Evolutionary conservation across 257 asterid species (phyloP).

Genomic region (Forsythia viridissima): DNA sequence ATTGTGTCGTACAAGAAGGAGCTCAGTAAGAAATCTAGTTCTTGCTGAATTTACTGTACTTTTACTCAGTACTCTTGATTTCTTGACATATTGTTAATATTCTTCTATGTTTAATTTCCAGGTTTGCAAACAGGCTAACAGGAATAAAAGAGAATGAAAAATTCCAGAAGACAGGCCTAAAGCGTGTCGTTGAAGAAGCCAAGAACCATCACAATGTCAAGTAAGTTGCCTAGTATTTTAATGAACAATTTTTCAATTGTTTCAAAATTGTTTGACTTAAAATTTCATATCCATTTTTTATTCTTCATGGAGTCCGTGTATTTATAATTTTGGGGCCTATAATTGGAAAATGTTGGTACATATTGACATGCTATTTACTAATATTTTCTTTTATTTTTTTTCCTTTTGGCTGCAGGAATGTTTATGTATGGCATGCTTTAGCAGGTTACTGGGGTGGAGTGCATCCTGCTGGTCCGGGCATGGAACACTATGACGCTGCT

Average conservation of each 20-base stretch:
- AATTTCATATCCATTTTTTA: not conserved
- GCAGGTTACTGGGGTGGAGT: slow-evolving; percentile 99
- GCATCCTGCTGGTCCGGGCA: slow-evolving; percentile 84
- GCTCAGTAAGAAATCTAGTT: slow-evolving; percentile 49
- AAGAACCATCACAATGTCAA: slow-evolving; percentile 67
- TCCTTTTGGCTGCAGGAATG: slow-evolving; percentile 43
- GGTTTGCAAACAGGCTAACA: slow-evolving; percentile 83
- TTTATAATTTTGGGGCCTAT: not conserved
- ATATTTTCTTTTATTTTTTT: not conserved
- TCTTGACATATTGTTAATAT: not conserved
- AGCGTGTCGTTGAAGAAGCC: slow-evolving; percentile 67
- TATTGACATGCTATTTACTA: not conserved
- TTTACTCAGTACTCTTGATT: not conserved
- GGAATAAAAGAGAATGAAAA: slow-evolving; percentile 85
- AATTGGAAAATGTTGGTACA: not conserved
- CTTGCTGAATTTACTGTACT: not conserved
- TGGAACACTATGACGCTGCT: slow-evolving; percentile 86
- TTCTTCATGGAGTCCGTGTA: no score
- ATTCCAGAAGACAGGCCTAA: slow-evolving; percentile 79
- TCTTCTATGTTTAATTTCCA: slow-evolving; percentile 31
- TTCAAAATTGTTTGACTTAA: no score
- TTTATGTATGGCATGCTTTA: slow-evolving; percentile 91
- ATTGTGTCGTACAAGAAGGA: slow-evolving; percentile 90
- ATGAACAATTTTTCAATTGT: not conserved
- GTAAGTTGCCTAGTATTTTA: slow-evolving; percentile 35